phyloP scores from a whole-genome alignment of 139 green algal species.

The Nannochloris sp. region DNA sequence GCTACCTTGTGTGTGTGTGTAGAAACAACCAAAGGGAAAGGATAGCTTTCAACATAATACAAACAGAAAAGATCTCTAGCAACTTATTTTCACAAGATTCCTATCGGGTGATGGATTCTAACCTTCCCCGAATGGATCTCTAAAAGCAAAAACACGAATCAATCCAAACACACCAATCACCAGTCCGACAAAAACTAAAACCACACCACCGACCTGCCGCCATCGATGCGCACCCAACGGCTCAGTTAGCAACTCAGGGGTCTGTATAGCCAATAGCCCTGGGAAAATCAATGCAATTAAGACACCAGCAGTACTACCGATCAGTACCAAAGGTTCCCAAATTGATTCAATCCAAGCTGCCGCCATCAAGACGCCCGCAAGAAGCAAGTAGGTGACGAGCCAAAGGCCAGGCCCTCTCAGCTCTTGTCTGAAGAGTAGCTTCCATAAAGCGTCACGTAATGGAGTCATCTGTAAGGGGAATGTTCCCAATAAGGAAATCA shows the following conservation, averaged over 20 bases:
- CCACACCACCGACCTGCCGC: not conserved
- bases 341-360: constrained; percentile 18
- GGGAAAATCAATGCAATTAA: constrained; percentile 19
- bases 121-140: not conserved
- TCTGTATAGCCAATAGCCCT: constrained; percentile 5
- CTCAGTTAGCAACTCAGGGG: constrained; percentile 16
- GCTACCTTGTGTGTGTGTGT: no score
- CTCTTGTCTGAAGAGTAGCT: constrained; percentile 27
- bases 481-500: constrained; percentile 16
- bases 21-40: no score
- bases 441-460: constrained; percentile 15
- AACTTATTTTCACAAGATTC: no score
- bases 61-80: no score
- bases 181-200: not conserved
- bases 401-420: constrained; percentile 8
- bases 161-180: not conserved
- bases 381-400: constrained; percentile 17
- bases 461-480: constrained; percentile 24
- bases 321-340: constrained; percentile 18
- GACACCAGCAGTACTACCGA: constrained; percentile 23
- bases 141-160: not conserved
- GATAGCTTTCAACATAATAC: no score
- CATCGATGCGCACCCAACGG: not conserved
- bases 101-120: no score
- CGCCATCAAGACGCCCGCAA: constrained; percentile 3